Base-by-base conservation (phyloP, 1,139 yeast species). In the Zygosaccharomyces pseudobailii region DNA sequence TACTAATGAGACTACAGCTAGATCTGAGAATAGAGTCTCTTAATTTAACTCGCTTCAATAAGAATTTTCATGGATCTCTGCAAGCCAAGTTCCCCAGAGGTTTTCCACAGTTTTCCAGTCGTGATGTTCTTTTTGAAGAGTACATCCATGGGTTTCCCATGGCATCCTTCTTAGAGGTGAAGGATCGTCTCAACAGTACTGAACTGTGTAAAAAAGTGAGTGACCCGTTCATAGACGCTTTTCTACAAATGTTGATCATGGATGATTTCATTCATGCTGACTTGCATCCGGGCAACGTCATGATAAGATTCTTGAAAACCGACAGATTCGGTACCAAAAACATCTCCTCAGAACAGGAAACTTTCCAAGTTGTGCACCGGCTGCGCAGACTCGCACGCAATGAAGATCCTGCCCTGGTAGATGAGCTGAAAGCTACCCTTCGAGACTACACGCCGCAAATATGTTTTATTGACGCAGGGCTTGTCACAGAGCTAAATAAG, bases 211-310 rank as follows among this genome's bases (percentile, higher is more conserved):
- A 83, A 57, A 86, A 81, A 57, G 77, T 90, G 19, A 88, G 96
- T 61, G 90, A 87, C 61, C 85, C 86, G 55, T 88, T 96, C 3
- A 78, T 92, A 30, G 96, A 92, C 65, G 86, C 97, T 5, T 92
- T 92, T 59, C 71, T 92, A 56, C 86, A 89, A 60, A 92, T 94
- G 99, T 74, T 92, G 53, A 82, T 92, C 50, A 70, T 90, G 47
- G 96, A 92, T 67, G 89, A 92, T 65, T 92, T 92, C 65, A 88
- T 90, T 38, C 98, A 92, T 66, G 94, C 97, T 0, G 98, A 92
- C 67, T 73, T 92, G 51, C 98, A 92, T 59, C 97, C 98, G 0
- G 99, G 99, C 1, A 92, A 92, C 66, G 87, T 92, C 64, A 80
- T 90, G 74, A 79, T 92, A 4, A 71, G 92, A 45, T 84, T 90